Evolutionary conservation across 371 early-diverging fungal genomes (phyloP).

Genomic region (Umbelopsis sp.): DNA sequence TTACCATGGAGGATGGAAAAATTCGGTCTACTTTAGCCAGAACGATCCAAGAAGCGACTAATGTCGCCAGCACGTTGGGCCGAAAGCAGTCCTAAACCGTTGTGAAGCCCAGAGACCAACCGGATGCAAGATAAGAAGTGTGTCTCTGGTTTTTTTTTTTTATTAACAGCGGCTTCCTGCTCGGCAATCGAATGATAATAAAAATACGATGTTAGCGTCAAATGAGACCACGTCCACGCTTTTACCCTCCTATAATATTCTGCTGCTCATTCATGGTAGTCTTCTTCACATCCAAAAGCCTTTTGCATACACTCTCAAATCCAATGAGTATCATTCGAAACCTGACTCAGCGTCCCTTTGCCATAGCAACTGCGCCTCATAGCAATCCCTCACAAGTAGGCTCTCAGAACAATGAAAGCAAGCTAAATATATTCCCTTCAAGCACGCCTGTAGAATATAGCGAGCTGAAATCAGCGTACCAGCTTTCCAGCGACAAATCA

Average conservation of each 20-base stretch:
- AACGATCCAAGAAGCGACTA: constrained; percentile 56
- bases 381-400: too few species aligned
- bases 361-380: too few species aligned
- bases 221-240: not conserved
- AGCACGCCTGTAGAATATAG: too few species aligned
- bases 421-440: too few species aligned
- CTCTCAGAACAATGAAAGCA: too few species aligned
- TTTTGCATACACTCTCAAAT: too few species aligned
- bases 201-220: not conserved
- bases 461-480: not conserved
- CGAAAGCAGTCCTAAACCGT: constrained; percentile 1
- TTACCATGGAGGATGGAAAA: constrained; percentile 61
- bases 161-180: not conserved
- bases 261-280: not conserved
- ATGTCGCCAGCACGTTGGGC: constrained; percentile 53
- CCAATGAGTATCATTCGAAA: too few species aligned
- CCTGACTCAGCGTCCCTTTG: too few species aligned
- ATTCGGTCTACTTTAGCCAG: constrained; percentile 57
- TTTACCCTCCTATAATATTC: not conserved
- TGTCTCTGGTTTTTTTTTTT: not conserved
- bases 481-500: not conserved
- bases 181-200: not conserved
- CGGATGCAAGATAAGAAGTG: not conserved
- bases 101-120: not conserved
- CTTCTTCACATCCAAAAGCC: too few species aligned